Evolutionary conservation across 352 stramenopile genomes (phyloP).

Genomic region (Globisporangium emineosum): DNA sequence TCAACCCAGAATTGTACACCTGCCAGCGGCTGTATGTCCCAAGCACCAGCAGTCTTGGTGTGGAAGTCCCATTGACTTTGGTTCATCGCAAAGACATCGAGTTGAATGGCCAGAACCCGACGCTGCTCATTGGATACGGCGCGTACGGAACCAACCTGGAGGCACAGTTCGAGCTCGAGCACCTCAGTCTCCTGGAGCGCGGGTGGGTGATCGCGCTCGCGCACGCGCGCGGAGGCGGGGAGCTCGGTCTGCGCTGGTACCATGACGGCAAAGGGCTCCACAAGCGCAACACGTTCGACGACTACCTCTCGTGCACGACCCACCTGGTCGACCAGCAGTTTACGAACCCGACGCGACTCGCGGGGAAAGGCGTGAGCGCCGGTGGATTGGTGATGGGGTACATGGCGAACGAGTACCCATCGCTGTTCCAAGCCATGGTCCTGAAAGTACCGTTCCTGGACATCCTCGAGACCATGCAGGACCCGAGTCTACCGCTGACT

Average conservation of each 20-base stretch:
- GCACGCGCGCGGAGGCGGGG: constrained; percentile 86
- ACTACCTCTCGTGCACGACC: constrained; percentile 72
- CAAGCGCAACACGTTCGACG: constrained; percentile 86
- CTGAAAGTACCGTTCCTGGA: constrained; percentile 91
- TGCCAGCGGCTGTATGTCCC: constrained; percentile 44
- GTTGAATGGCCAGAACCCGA: constrained; percentile 62
- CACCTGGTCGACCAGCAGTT: constrained; percentile 60
- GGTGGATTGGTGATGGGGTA: constrained; percentile 85
- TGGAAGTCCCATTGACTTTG: constrained; percentile 73
- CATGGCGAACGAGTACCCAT: constrained; percentile 79
- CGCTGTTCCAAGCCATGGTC: constrained; percentile 73
- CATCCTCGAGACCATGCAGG: constrained; percentile 84
- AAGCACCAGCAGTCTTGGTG: constrained; percentile 31
- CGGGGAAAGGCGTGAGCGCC: constrained; percentile 79
- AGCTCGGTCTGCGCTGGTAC: constrained; percentile 88
- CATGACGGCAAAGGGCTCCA: constrained; percentile 65
- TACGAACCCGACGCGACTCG: constrained; percentile 59
- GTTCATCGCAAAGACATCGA: constrained; percentile 59
- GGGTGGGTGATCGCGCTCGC: constrained; percentile 89
- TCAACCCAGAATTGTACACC: constrained; percentile 30
- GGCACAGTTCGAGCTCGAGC: constrained; percentile 81
- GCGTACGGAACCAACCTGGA: constrained; percentile 88
- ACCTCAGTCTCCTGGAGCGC: constrained; percentile 80
- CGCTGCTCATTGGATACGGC: constrained; percentile 87
- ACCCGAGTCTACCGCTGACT: constrained; percentile 81